phyloP scores from a whole-genome alignment of 2,329 filamentous ascomycete species.

The Alternaria sp. region DNA sequence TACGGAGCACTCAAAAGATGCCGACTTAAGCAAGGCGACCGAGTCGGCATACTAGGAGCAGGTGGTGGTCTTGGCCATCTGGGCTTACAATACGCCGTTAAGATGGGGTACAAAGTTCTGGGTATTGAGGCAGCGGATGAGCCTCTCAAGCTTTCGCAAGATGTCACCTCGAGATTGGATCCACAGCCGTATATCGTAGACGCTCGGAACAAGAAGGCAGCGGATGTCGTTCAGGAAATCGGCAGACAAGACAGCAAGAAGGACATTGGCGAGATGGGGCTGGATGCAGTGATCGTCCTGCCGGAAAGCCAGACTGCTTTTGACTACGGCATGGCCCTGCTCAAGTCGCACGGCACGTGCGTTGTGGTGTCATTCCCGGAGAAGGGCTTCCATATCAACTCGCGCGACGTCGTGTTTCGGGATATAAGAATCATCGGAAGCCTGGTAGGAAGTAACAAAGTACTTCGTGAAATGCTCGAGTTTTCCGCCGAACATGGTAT shows the following conservation, averaged over 20 bases:
- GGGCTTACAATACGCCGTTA: constrained; percentile 38
- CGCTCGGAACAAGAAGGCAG: constrained; percentile 42
- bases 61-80: constrained; percentile 45
- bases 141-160: constrained; percentile 44
- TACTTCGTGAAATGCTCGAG: constrained; percentile 49
- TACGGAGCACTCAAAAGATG: constrained; percentile 51
- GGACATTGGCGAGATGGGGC: constrained; percentile 50
- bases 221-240: constrained; percentile 40
- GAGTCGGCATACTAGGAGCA: constrained; percentile 52
- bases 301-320: constrained; percentile 57
- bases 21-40: constrained; percentile 35
- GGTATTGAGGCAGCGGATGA: constrained; percentile 51
- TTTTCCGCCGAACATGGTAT: constrained; percentile 49
- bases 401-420: constrained; percentile 54
- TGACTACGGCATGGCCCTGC: constrained; percentile 54
- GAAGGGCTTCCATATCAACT: constrained; percentile 52
- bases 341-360: constrained; percentile 55
- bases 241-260: constrained; percentile 47
- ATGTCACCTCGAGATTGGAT: constrained; percentile 24
- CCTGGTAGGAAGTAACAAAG: constrained; percentile 52
- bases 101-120: constrained; percentile 45
- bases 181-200: constrained; percentile 50
- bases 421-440: constrained; percentile 53
- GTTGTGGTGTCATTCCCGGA: constrained; percentile 57
- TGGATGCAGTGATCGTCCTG: constrained; percentile 56